A percentile compares a stretch with the other conserved stretches of the same genome.
Conservation (phyloP, 495 filamentous ascomycete genomes). For the Lentithecium fluviatile region DNA sequence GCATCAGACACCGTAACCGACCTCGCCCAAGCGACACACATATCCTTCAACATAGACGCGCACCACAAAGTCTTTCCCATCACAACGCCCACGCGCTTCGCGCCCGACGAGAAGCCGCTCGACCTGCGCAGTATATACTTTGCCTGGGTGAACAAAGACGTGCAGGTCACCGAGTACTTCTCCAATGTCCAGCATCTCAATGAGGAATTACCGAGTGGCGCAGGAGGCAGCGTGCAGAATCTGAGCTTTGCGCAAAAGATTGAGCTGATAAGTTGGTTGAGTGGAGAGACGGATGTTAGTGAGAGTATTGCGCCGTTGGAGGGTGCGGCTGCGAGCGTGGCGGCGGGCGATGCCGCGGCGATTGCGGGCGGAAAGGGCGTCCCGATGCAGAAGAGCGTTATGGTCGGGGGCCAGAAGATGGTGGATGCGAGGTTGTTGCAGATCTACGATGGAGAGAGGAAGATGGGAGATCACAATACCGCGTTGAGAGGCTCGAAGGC, state of each 20-base stretch:
- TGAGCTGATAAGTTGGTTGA: slow-evolving; percentile 88
- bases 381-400: slow-evolving; percentile 43
- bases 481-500: slow-evolving; percentile 85
- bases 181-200: slow-evolving; percentile 75
- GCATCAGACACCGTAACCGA: slow-evolving; percentile 47
- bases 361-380: slow-evolving; percentile 52
- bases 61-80: slow-evolving; percentile 67
- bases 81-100: slow-evolving; percentile 77
- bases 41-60: slow-evolving; percentile 68
- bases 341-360: slow-evolving; percentile 49
- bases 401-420: slow-evolving; percentile 52
- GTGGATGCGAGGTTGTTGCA: slow-evolving; percentile 77
- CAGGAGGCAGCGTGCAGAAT: slow-evolving; percentile 67
- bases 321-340: slow-evolving; percentile 52
- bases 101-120: slow-evolving; percentile 67
- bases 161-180: slow-evolving; percentile 85
- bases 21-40: slow-evolving; percentile 75
- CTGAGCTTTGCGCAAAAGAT: slow-evolving; percentile 85
- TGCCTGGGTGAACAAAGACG: slow-evolving; percentile 88
- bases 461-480: slow-evolving; percentile 88
- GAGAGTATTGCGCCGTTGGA: slow-evolving; percentile 88
- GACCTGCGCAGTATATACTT: slow-evolving; percentile 94
- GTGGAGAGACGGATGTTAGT: slow-evolving; percentile 81
- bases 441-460: slow-evolving; percentile 87
- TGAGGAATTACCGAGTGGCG: slow-evolving; percentile 64